Percentiles rank a stretch among this genome's conserved stretches.
Evolutionary conservation across 225 moss, liverwort and hornwort genomes (phyloP).

Genomic region (Anthoceros angustus): DNA sequence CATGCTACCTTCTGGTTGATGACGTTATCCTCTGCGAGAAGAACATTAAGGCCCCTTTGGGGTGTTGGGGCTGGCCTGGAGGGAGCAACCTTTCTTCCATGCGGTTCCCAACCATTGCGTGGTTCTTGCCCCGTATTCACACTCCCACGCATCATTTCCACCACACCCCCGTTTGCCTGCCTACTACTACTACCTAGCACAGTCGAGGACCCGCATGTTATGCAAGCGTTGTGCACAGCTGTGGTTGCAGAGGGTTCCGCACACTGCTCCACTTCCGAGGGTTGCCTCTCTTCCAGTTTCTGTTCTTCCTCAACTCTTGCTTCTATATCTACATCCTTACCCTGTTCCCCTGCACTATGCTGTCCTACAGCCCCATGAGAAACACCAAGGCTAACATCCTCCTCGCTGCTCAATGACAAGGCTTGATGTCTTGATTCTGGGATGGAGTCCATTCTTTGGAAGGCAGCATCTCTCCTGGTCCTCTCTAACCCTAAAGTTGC

Average conservation of each 20-base stretch:
- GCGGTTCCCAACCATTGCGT: not conserved
- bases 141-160: no score
- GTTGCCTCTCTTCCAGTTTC: no score
- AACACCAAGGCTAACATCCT: no score
- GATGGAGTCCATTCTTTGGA: not conserved
- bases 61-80: not conserved
- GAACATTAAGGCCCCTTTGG: slow-evolving; percentile 23
- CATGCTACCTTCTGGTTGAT: slow-evolving; percentile 60
- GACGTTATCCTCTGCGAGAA: slow-evolving; percentile 56
- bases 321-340: no score
- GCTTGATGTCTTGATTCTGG: not conserved
- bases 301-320: no score
- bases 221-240: no score
- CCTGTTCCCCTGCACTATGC: no score
- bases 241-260: no score
- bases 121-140: not conserved
- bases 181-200: no score
- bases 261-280: no score
- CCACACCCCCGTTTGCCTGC: no score
- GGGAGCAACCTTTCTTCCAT: not conserved
- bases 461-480: not conserved
- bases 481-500: not conserved
- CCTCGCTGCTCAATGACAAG: not conserved
- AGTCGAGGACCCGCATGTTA: no score
- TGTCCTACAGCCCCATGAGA: not conserved